Evolutionary conservation across 2,329 filamentous ascomycete species (phyloP).

Genomic region (Aspergillus terreus): DNA sequence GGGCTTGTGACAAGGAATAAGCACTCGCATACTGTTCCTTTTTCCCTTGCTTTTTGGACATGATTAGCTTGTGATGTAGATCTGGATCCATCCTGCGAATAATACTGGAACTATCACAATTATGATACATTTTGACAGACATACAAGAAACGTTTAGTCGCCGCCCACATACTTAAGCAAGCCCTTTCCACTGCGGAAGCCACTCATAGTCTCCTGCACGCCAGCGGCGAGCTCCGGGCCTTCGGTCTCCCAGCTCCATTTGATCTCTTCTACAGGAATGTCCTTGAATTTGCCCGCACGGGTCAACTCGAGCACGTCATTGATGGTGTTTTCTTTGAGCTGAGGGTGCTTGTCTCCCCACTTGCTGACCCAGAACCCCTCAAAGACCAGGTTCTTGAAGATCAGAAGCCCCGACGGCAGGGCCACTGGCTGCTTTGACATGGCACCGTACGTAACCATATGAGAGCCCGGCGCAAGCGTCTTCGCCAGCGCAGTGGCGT

Average conservation of each 20-base stretch:
- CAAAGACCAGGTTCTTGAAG: constrained; percentile 85
- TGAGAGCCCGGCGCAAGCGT: constrained; percentile 65
- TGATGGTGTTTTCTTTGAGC: constrained; percentile 75
- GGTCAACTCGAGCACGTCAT: constrained; percentile 75
- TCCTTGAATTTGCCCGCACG: constrained; percentile 75
- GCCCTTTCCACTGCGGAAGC: constrained; percentile 83
- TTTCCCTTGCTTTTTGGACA: not conserved
- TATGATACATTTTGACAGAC: constrained; percentile 14
- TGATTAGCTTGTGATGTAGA: too few relatives aligned
- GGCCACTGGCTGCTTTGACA: constrained; percentile 81
- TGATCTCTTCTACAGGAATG: constrained; percentile 74
- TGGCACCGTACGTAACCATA: constrained; percentile 92
- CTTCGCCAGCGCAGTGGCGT: constrained; percentile 74
- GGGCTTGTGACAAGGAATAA: constrained; percentile 37
- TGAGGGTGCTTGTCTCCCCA: constrained; percentile 76
- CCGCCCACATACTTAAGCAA: constrained; percentile 72
- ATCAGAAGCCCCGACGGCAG: constrained; percentile 83
- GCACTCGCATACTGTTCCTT: not conserved
- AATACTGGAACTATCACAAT: not conserved
- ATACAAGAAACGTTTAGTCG: constrained; percentile 19
- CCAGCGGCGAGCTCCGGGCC: constrained; percentile 65
- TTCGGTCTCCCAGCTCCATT: constrained; percentile 79
- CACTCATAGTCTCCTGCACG: constrained; percentile 77
- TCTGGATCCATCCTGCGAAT: not conserved
- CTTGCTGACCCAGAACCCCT: constrained; percentile 90